Base-by-base conservation (phyloP, 2,329 filamentous ascomycete genomes). In the Zopfia rhizophila region DNA sequence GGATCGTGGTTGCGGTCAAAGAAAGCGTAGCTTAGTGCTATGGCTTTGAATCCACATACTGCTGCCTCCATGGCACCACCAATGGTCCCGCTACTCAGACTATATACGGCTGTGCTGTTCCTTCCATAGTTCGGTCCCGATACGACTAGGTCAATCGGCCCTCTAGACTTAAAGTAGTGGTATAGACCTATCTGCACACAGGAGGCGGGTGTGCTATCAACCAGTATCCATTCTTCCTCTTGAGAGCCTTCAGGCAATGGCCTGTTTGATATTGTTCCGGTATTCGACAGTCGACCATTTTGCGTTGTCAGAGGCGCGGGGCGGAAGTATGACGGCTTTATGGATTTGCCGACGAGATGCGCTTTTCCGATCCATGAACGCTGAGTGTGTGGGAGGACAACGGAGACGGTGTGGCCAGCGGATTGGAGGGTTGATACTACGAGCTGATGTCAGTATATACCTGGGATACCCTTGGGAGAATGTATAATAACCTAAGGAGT, bases 301-400 rank as follows among this genome's bases (percentile, higher is more conserved):
- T 56, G 42, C 32, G 55, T 58, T 7, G 52, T 65, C 1, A 86
- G 74, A 2, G 81, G 82, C 10, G 80, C 81, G 0, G 85, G 85
- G 1, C 88, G 88, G 77, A 91, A 96, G 77, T 96, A 96, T 19
- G 84, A 81, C 7, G 91, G 91, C 68, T 87, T 90, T 51, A 96
- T 83, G 7, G 89, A 89, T 70, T 93, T 88, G 45, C 92, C 92
- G 62, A 97, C 91, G 65, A 97, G 89, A 73, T 97, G 94, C 3
- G 94, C 94, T 78, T 99, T 99, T 61, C 92, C 92, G 64, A 99
- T 97, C 94, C 94, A 99, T 45, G 91, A 96, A 53, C 93, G 86
- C 75, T 99, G 94, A 5, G 87, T 87, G 70, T 97, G 85, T 2
- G 94, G 94, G 11, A 99, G 83, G 54, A 94, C 88, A 37, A 99